Percentiles rank a stretch among this genome's conserved stretches.
These are phyloP conservation scores for Aureobasidium subglaciale DNA, from an alignment of 2,329 filamentous ascomycete species.

Conservation along the genomic window DNA sequence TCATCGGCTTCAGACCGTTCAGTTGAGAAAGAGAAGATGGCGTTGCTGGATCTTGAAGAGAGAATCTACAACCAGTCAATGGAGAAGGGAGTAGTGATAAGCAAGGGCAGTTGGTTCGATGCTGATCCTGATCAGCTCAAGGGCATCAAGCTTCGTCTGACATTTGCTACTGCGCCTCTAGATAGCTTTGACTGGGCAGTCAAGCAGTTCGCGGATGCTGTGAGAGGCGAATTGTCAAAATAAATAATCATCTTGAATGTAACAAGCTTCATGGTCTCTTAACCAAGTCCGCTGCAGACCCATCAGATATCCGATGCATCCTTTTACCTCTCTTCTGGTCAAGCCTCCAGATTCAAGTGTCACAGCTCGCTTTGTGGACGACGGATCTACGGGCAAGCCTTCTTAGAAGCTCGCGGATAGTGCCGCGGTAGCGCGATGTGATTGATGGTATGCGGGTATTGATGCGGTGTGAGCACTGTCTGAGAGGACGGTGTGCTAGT, in stretches of 20 bases:
- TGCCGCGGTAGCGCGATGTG: neutral
- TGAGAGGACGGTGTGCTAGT: neutral
- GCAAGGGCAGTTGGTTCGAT: conserved; percentile 7
- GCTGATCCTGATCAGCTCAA: neutral
- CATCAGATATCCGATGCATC: neutral
- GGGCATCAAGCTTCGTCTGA: conserved; percentile 3
- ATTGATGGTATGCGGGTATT: neutral
- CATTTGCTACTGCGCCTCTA: conserved; percentile 2
- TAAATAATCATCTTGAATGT: neutral
- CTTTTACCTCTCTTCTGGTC: neutral
- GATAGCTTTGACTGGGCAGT: conserved; percentile 9
- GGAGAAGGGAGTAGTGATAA: conserved; percentile 6
- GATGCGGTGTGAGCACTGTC: neutral
- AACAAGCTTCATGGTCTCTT: neutral
- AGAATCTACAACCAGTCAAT: conserved; percentile 2
- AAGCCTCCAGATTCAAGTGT: neutral
- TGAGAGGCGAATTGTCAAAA: neutral
- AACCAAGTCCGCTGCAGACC: neutral
- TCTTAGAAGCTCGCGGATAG: neutral
- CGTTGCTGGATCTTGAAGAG: conserved; percentile 1
- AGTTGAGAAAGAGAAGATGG: neutral
- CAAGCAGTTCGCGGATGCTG: conserved; percentile 8
- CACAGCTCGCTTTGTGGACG: neutral
- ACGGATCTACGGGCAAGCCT: neutral
- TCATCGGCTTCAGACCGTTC: neutral